Evolutionary conservation across 2,329 filamentous ascomycete genomes (phyloP), one percentile per base, ranked within the genome.

Genomic region (Talaromyces sp.): DNA sequence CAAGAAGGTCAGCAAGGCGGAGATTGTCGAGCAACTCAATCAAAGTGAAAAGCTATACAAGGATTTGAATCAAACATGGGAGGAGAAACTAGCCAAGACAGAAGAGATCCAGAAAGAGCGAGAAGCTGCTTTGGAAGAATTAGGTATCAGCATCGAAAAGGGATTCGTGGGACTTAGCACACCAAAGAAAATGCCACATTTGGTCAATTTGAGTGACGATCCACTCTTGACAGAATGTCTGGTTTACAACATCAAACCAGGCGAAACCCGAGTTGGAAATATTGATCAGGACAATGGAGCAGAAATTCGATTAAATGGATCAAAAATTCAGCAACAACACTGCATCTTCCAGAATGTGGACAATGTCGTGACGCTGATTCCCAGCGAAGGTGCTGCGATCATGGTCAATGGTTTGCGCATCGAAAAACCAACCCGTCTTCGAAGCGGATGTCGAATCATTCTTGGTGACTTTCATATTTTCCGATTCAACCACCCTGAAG

Each of bases 381-480:
- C 95, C 0, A 89, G 86, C 67, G 92, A 96, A 71, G 92, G 92
- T n/a, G 95, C 95, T 0, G 92, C 93, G 11, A 92, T 99, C 65
- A 99, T 99, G 95, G 92, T 99, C 61, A 99, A 99, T 73, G 95
- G 95, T 65, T 87, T 94, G 69, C 90, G 93, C 19, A 91, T 98
- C 62, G 88, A 93, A 62, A 93, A 93, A 72, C 89, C 93, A 1
- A 93, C 90, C 69, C 87, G 93, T 69, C 83, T 99, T 50, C 90
- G 93, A 73, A 97, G 93, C 72, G 95, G 95, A 6, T 97, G 93
- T 75, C 90, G 95, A 67, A 91, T 99, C 62, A 99, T 99, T 68
- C 83, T 99, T 10, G 95, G 95, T 47, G 95, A 99, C 77, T 99
- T 99, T 72, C 95, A 99, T 77, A 99, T 99, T 67, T 98, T 99